A percentile compares a stretch with the other conserved stretches of the same genome.
Evolutionary conservation across 2,329 filamentous ascomycete species (phyloP).

Genomic region (Diatrype stigma): DNA sequence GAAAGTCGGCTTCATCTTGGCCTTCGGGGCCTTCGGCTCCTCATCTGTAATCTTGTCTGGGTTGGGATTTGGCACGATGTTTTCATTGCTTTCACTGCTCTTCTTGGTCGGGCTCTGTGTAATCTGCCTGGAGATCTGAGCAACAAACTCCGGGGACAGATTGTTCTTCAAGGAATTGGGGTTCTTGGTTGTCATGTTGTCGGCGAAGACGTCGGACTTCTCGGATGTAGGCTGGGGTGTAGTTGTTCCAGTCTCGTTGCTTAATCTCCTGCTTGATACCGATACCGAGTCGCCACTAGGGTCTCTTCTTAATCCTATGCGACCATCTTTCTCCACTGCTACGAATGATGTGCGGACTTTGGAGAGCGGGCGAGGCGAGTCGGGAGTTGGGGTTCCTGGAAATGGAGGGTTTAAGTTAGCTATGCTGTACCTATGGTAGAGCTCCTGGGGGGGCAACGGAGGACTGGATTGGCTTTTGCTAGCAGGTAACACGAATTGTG

Average conservation of each 20-base stretch:
- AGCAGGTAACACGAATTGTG: too few relatives aligned
- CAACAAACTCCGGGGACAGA: conserved; percentile 36
- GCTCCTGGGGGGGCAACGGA: neutral
- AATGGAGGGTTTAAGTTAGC: conserved; percentile 28
- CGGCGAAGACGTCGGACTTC: conserved; percentile 31
- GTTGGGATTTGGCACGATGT: conserved; percentile 31
- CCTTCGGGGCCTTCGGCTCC: conserved; percentile 32
- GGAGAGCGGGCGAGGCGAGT: conserved; percentile 63
- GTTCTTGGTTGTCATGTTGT: conserved; percentile 27
- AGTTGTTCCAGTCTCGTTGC: conserved; percentile 35
- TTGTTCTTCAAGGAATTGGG: conserved; percentile 27
- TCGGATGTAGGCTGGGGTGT: conserved; percentile 36
- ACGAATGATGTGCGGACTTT: conserved; percentile 75
- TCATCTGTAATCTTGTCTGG: conserved; percentile 38
- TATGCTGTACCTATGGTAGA: conserved; percentile 8
- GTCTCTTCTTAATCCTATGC: conserved; percentile 47
- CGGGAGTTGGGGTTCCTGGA: conserved; percentile 32
- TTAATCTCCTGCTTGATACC: conserved; percentile 31
- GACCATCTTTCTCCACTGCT: conserved; percentile 63
- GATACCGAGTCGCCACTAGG: conserved; percentile 39
- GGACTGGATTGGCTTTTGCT: too few relatives aligned
- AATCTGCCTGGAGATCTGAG: conserved; percentile 35
- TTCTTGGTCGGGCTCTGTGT: conserved; percentile 10
- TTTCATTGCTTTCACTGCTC: conserved; percentile 1
- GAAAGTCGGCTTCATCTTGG: conserved; percentile 27